These are phyloP conservation scores for Rhizoclosmatium globosum DNA, from an alignment of 192 early-diverging fungal species.

Conservation along the genomic window DNA sequence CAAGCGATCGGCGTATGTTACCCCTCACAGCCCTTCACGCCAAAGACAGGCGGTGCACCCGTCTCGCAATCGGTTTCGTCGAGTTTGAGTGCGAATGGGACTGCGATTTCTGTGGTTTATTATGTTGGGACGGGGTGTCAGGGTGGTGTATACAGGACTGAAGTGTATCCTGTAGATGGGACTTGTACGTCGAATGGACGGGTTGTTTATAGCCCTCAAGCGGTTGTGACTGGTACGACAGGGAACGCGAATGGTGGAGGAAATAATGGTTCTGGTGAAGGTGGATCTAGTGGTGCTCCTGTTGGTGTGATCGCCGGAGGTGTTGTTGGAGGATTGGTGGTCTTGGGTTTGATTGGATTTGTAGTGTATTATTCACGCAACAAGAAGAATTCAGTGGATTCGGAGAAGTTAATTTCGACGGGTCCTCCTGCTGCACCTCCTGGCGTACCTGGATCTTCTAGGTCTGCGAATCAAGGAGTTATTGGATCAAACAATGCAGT, in stretches of 20 bases:
- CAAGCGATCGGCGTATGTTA: not conserved
- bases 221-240: no score
- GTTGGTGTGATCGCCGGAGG: not conserved
- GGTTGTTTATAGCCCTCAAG: not conserved
- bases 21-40: not conserved
- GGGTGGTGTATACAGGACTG: not conserved
- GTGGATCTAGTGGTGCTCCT: not conserved
- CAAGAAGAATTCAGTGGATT: no score
- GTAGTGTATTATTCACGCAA: no score
- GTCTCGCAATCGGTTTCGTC: not conserved
- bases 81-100: not conserved
- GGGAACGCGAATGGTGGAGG: not conserved
- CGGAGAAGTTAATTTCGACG: no score
- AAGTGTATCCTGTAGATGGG: not conserved
- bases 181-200: not conserved
- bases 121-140: not conserved
- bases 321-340: not conserved
- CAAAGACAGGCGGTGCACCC: not conserved
- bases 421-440: no score
- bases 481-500: no score
- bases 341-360: not conserved
- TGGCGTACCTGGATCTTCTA: no score
- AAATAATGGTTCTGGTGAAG: not conserved
- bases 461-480: no score
- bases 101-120: not conserved